Base-by-base conservation (phyloP, 768 basidiomycete species). In the Tulasnella sp. region DNA sequence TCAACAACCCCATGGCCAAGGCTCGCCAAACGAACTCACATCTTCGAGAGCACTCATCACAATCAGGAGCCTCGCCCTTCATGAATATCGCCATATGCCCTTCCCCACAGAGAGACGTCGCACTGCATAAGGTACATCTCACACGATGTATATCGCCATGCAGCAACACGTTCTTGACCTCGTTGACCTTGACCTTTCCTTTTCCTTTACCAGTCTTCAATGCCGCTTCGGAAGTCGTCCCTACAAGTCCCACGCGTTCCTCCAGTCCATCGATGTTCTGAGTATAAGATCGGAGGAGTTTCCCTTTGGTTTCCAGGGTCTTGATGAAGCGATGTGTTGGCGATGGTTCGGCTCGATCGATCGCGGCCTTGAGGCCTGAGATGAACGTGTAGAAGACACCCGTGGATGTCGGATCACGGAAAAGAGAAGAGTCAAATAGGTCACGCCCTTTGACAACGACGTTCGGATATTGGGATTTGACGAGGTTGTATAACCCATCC, bases 191-290 rank as follows among this genome's bases (percentile, higher is more conserved):
- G 56, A 88, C 71, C 67, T 81, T 90, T 13, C 74, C 72, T 68
- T 88, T 90, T n/a, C 19, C 45, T 21, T 48, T 19, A 5, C 19
- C 26, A 29, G 38, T 44, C 26, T 45, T 45, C 10, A 47, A 43
- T 13, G 51, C 13, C 23, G 41, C 38, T 17, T 61, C 29, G 13
- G 62, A 52, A 13, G 60, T 13, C 7, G 66, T 83, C 45, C 87
- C 79, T 38, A 81, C 72, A 5, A 99, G 76, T 1, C 94, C 94
- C 0, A 81, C 81, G 56, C 77, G 76, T 66, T 83, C 85, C 68
- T 99, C 96, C 11, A 99, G 73, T 10, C 92, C 95, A 71, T 99
- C 96, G 47, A 99, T 94, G 69, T 99, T 99, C 73, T 99, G 96
- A 0, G 96, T 97, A 70, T 97, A 99, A 11, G 85, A 88, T 61